phyloP scores from a whole-genome alignment of 352 stramenopile genomes.

The Phytopythium helicoides region DNA sequence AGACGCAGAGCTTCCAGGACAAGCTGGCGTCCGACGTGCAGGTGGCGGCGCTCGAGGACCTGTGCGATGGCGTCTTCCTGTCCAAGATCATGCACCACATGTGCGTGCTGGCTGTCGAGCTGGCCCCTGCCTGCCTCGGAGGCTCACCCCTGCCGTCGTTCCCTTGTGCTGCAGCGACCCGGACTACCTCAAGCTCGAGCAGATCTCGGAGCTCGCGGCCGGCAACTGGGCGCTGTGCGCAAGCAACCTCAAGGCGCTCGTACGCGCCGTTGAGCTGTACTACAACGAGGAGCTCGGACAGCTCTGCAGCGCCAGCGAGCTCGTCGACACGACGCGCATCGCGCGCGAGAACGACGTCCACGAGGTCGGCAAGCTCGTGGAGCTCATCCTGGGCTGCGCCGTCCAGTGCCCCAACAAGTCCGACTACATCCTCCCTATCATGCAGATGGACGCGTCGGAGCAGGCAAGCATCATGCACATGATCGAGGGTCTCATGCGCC shows the following conservation, averaged over 20 bases:
- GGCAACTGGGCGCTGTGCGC: conserved; percentile 76
- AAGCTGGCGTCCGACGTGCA: conserved; percentile 40
- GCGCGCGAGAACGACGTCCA: conserved; percentile 68
- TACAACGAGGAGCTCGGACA: conserved; percentile 83
- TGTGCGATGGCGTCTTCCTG: conserved; percentile 82
- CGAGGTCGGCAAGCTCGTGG: conserved; percentile 67
- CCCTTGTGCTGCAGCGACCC: too few species aligned
- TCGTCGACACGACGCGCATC: conserved; percentile 67
- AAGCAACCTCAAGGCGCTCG: conserved; percentile 79
- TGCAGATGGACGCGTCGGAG: conserved; percentile 74
- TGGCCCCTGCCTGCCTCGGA: not conserved
- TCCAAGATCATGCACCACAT: conserved; percentile 85
- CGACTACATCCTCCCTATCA: conserved; percentile 84
- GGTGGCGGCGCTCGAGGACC: conserved; percentile 45
- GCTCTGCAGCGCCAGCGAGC: conserved; percentile 60
- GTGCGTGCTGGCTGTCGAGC: conserved; percentile 30
- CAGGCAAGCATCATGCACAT: conserved; percentile 83
- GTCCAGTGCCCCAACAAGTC: conserved; percentile 79
- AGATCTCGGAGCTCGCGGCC: conserved; percentile 56
- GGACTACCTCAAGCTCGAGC: conserved; percentile 77
- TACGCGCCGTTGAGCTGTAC: conserved; percentile 74
- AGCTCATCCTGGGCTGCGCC: conserved; percentile 73
- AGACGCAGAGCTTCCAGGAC: conserved; percentile 77
- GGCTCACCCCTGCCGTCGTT: too few species aligned
- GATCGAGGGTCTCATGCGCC: conserved; percentile 83